Evolutionary conservation across 805 yeast genomes (phyloP), one percentile per base, ranked within the genome.

Genomic region (Yarrowia deformans): DNA sequence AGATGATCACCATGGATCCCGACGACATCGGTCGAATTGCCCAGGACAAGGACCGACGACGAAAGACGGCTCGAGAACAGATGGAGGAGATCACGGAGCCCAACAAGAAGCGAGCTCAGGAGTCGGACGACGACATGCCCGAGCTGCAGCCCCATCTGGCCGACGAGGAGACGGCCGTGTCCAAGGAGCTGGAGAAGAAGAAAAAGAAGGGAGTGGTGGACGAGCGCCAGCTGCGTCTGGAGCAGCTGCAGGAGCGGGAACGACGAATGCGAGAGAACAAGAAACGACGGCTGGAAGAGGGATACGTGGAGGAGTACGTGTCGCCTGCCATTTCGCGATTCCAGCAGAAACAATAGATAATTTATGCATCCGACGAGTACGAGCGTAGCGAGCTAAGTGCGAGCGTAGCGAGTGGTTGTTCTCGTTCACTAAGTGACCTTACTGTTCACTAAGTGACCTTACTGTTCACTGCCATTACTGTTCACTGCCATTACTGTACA

Each of bases 1-100:
- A 94, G 77, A 89, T 97, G 81, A 95, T 95, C 71, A 83, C 97
- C 1, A 81, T 95, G 75, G 97, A 95, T 83, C 98, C 98, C 69
- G 85, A 84, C 75, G 86, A 84, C 67, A 90, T 95, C 73, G 99
- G 99, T 73, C 84, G 87, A 5, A 93, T 95, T 16, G 94, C 91
- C 75, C 85, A 85, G 73, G 83, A 89, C 69, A 89, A 94, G 5
- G 82, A 85, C 16, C 79, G 81, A 16, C 81, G 84, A 69, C 85
- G 98, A 74, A 80, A 89, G 76, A 85, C 86, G 60, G 88, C 91
- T 0, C 80, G 71, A 29, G 73, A 70, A 61, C 72, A 70, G 80
- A 85, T 69, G 88, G 79, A 66, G 73, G 77, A 43, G 70, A 76
- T 70, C 75, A 74, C 32, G 43, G 70, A 8, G 76, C 77, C 16